A percentile compares a stretch with the other conserved stretches of the same genome.
Conservation (phyloP, 257 asterid genomes). For the Lycium barbarum region DNA sequence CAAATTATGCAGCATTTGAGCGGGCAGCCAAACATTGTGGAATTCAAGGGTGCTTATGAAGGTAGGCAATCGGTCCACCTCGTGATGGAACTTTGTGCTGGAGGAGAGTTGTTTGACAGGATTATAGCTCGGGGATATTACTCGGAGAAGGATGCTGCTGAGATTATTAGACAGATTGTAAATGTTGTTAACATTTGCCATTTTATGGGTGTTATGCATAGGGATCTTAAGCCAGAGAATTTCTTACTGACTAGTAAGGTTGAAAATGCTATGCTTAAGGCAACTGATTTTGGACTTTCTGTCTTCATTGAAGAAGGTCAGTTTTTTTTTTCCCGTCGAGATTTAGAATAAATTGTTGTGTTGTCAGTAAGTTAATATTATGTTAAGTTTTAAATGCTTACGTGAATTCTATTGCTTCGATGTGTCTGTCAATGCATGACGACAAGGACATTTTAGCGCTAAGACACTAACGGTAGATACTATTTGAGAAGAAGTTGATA, state of each 20-base stretch:
- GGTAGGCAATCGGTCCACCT: constrained; percentile 64
- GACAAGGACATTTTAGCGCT: neutral
- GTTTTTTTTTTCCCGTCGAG: constrained; percentile 22
- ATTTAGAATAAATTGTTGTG: neutral
- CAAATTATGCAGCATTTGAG: constrained; percentile 75
- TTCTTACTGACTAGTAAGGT: constrained; percentile 69
- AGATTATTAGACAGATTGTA: constrained; percentile 71
- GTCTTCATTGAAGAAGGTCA: constrained; percentile 73
- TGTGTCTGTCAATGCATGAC: neutral
- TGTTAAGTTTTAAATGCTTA: neutral
- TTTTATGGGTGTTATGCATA: constrained; percentile 79
- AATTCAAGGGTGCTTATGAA: constrained; percentile 71
- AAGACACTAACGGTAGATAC: neutral
- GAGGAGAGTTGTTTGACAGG: constrained; percentile 73
- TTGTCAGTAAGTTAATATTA: neutral
- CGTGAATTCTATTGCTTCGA: neutral
- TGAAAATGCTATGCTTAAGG: constrained; percentile 59
- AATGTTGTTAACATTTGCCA: constrained; percentile 78
- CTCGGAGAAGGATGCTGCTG: constrained; percentile 68
- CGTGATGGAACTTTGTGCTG: constrained; percentile 72
- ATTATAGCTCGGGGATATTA: constrained; percentile 73
- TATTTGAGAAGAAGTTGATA: neutral
- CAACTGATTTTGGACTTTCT: constrained; percentile 77
- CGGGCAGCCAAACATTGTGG: constrained; percentile 76
- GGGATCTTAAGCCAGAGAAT: constrained; percentile 82